Conservation (phyloP, 305 asterid genomes). For the Fraxinus sp. region DNA sequence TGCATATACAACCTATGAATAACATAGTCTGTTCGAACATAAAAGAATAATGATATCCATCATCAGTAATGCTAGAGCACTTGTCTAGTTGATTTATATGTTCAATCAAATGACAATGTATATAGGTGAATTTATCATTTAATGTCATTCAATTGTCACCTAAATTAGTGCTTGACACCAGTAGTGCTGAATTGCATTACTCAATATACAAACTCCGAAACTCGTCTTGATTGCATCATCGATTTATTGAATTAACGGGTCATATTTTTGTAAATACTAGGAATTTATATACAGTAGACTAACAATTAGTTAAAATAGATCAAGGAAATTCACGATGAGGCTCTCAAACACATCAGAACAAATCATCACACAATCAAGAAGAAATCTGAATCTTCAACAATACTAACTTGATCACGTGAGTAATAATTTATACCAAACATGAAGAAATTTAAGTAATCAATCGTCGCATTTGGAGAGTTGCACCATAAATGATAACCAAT, state of each 20-base stretch:
- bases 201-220: background rate
- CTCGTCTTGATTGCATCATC: background rate
- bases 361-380: background rate
- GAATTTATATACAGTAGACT: background rate
- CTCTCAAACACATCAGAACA: background rate
- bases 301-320: background rate
- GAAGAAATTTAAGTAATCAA: background rate
- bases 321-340: background rate
- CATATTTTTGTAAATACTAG: background rate
- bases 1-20: background rate
- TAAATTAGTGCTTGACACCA: no score
- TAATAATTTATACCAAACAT: background rate
- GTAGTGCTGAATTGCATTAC: no score
- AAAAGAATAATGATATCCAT: no score
- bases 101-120: no score
- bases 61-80: no score
- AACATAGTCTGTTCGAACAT: background rate
- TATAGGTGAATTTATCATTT: no score
- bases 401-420: background rate
- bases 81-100: no score
- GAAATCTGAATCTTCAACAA: background rate
- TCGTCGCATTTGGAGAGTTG: background rate
- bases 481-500: background rate
- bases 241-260: background rate
- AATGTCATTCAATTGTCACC: no score